These are phyloP conservation scores for Trifolium dubium DNA, from an alignment of 306 rosid species.

Conservation along the genomic window DNA sequence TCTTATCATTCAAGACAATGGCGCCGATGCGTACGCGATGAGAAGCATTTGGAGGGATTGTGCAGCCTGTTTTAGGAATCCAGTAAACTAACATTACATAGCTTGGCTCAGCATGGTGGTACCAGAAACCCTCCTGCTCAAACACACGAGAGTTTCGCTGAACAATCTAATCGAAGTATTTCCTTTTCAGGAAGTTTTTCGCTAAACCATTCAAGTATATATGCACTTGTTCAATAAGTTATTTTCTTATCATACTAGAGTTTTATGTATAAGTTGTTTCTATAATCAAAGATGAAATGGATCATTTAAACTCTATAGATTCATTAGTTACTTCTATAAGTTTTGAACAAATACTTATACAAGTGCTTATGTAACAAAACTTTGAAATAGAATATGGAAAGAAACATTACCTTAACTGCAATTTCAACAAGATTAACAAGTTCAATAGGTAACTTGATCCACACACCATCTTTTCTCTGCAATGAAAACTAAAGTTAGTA, in stretches of 20 bases:
- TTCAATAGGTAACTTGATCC: slow-evolving; percentile 61
- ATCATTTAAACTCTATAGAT: background rate
- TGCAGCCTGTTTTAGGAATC: slow-evolving; percentile 55
- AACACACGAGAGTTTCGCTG: background rate
- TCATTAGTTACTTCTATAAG: background rate
- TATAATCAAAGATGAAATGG: background rate
- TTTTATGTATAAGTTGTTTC: background rate
- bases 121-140: slow-evolving; percentile 61
- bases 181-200: too few relatives aligned
- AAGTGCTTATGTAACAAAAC: background rate
- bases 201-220: too few relatives aligned
- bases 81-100: slow-evolving; percentile 62
- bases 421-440: slow-evolving; percentile 59
- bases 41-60: slow-evolving; percentile 65
- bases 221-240: background rate
- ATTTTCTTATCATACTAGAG: background rate
- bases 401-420: slow-evolving; percentile 58
- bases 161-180: too few relatives aligned
- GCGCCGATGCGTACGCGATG: slow-evolving; percentile 56
- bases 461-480: slow-evolving; percentile 60
- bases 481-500: slow-evolving; percentile 12
- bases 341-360: background rate
- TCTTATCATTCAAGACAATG: slow-evolving; percentile 53
- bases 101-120: slow-evolving; percentile 65
- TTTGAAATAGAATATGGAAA: slow-evolving; percentile 7